Evolutionary conservation across 805 yeast genomes (phyloP).

Genomic region (Candida michaelii): DNA sequence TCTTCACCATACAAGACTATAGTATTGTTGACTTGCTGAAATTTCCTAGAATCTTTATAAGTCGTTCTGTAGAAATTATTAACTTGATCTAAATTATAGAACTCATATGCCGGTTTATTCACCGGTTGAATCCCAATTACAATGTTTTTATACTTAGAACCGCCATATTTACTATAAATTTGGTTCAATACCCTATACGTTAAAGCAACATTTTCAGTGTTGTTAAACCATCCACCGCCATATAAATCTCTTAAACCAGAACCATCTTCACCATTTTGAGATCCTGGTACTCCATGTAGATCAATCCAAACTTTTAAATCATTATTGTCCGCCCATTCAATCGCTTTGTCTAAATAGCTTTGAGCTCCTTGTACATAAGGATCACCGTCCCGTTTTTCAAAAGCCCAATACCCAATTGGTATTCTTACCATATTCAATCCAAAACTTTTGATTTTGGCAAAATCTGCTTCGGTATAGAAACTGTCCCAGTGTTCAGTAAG

Average conservation of each 20-base stretch:
- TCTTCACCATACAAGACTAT: slow-evolving; percentile 63
- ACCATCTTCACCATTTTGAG: slow-evolving; percentile 86
- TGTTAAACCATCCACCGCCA: slow-evolving; percentile 36
- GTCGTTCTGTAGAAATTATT: slow-evolving; percentile 28
- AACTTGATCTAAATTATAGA: slow-evolving; percentile 23
- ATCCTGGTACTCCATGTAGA: slow-evolving; percentile 81
- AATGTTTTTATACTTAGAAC: slow-evolving; percentile 25
- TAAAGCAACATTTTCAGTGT: slow-evolving; percentile 25
- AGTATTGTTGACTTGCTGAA: slow-evolving; percentile 35
- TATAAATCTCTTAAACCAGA: slow-evolving; percentile 60
- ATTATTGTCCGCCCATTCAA: slow-evolving; percentile 65
- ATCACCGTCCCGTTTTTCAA: slow-evolving; percentile 47
- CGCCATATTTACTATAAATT: slow-evolving; percentile 37
- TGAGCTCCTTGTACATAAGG: slow-evolving; percentile 73
- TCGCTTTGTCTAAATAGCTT: slow-evolving; percentile 59
- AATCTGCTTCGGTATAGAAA: slow-evolving; percentile 61
- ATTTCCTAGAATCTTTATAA: slow-evolving; percentile 32
- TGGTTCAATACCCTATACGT: slow-evolving; percentile 33
- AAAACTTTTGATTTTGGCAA: slow-evolving; percentile 45
- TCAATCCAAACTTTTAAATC: slow-evolving; percentile 72
- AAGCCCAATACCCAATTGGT: slow-evolving; percentile 86
- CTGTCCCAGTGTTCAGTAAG: slow-evolving; percentile 56
- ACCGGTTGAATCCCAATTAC: slow-evolving; percentile 40
- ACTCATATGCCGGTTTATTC: slow-evolving; percentile 37
- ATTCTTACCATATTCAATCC: slow-evolving; percentile 71